Evolutionary conservation across 306 rosid species (phyloP).

Genomic region (Lathyrus sativus): DNA sequence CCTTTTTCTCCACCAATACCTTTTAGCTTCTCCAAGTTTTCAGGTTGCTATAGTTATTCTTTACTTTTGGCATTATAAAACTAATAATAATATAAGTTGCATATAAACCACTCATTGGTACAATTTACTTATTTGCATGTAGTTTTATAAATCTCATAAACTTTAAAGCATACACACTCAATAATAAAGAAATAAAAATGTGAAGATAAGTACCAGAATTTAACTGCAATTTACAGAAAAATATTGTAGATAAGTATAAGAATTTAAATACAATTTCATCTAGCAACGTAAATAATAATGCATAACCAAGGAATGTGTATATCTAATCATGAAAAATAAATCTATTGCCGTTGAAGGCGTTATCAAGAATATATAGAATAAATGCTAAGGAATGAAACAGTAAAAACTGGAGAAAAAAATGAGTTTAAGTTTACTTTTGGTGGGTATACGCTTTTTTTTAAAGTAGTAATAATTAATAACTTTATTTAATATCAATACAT

Average conservation of each 20-base stretch:
- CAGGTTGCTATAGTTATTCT: not conserved
- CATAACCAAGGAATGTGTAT: not conserved
- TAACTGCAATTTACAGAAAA: not conserved
- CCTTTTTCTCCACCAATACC: not conserved
- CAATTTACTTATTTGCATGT: not conserved
- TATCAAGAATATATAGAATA: not conserved
- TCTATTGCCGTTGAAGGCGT: not conserved
- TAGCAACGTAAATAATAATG: not conserved
- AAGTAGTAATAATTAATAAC: not conserved
- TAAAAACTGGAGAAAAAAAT: not conserved
- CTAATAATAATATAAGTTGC: not conserved
- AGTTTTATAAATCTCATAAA: not conserved
- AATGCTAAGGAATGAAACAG: not conserved
- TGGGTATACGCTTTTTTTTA: not conserved
- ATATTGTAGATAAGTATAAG: not conserved
- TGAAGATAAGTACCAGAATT: not conserved
- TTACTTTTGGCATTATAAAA: not conserved
- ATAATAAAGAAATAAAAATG: not conserved
- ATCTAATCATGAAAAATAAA: not conserved
- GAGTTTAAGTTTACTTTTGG: not conserved
- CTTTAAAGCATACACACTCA: not conserved
- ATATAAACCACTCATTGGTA: not conserved
- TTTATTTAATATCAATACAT: not conserved
- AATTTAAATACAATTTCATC: not conserved
- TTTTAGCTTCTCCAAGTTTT: not conserved